A percentile compares a stretch with the other conserved stretches of the same genome.
Conservation (phyloP, 1,284 basidiomycete genomes). For the Moesziomyces globuligerus region DNA sequence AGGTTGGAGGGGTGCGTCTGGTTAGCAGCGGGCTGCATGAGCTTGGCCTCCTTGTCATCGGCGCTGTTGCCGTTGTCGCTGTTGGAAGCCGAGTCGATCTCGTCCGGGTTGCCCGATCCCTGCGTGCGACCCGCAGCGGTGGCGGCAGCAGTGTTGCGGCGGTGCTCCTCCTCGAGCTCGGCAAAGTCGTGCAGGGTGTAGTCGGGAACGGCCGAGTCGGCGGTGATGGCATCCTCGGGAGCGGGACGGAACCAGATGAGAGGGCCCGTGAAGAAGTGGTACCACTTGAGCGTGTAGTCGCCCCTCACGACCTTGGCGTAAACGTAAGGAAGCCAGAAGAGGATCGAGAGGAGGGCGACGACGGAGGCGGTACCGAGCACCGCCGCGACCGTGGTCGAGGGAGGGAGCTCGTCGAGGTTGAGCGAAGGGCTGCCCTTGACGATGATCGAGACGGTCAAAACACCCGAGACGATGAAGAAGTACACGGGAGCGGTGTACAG, state of each 20-base stretch:
- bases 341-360: constrained; percentile 24
- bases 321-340: constrained; percentile 51
- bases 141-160: background rate
- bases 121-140: constrained; percentile 18
- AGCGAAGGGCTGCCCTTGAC: constrained; percentile 49
- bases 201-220: constrained; percentile 36
- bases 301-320: constrained; percentile 40
- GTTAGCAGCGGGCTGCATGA: constrained; percentile 2
- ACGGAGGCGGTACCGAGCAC: constrained; percentile 37
- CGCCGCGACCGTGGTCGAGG: constrained; percentile 21
- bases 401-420: constrained; percentile 36
- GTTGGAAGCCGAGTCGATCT: constrained; percentile 5
- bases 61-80: constrained; percentile 5
- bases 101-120: constrained; percentile 4
- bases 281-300: constrained; percentile 45
- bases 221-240: constrained; percentile 32
- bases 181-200: constrained; percentile 32
- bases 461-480: constrained; percentile 33
- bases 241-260: constrained; percentile 31
- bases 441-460: constrained; percentile 45
- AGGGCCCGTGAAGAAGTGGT: constrained; percentile 51
- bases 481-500: constrained; percentile 36
- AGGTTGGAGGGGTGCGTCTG: constrained; percentile 13
- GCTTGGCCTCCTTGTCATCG: constrained; percentile 28
- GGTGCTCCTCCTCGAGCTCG: constrained; percentile 5